phyloP scores from a whole-genome alignment of 192 early-diverging fungal genomes.

The Podila clonocystis region DNA sequence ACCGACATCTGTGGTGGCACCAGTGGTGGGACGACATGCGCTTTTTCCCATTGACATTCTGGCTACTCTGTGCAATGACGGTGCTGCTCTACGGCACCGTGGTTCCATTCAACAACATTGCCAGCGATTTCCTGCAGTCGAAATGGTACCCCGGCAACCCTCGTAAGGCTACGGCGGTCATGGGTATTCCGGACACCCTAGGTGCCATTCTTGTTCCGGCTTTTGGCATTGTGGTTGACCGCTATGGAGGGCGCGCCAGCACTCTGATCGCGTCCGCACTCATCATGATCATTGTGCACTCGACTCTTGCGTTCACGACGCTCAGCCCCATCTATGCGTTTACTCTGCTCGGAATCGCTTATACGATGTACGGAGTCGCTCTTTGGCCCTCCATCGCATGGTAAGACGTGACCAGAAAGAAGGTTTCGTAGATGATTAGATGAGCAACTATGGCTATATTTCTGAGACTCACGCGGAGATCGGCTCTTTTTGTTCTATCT shows the following conservation, averaged over 20 bases:
- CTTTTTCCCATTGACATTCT: slow-evolving; percentile 35
- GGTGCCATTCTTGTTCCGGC: slow-evolving; percentile 66
- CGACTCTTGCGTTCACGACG: slow-evolving; percentile 57
- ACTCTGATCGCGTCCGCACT: slow-evolving; percentile 55
- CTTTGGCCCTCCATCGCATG: slow-evolving; percentile 74
- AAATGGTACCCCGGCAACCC: slow-evolving; percentile 69
- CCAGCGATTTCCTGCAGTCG: slow-evolving; percentile 68
- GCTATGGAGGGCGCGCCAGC: slow-evolving; percentile 58
- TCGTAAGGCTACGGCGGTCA: slow-evolving; percentile 67
- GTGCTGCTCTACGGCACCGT: slow-evolving; percentile 66
- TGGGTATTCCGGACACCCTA: slow-evolving; percentile 71
- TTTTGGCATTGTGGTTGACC: slow-evolving; percentile 65
- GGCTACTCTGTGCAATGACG: slow-evolving; percentile 41
- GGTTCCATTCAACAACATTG: slow-evolving; percentile 74
- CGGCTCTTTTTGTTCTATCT: neutral
- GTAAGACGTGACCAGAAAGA: slow-evolving; percentile 9
- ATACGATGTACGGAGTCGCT: slow-evolving; percentile 65
- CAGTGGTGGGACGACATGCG: slow-evolving; percentile 26
- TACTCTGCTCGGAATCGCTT: slow-evolving; percentile 62
- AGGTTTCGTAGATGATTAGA: neutral
- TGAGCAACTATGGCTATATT: neutral
- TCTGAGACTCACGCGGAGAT: neutral
- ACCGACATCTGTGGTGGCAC: slow-evolving; percentile 1
- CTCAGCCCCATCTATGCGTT: slow-evolving; percentile 60
- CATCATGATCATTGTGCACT: slow-evolving; percentile 58